Evolutionary conservation across 257 asterid species (phyloP), one percentile per base, ranked within the genome.

Genomic region (Fraxinus quadrangulata): DNA sequence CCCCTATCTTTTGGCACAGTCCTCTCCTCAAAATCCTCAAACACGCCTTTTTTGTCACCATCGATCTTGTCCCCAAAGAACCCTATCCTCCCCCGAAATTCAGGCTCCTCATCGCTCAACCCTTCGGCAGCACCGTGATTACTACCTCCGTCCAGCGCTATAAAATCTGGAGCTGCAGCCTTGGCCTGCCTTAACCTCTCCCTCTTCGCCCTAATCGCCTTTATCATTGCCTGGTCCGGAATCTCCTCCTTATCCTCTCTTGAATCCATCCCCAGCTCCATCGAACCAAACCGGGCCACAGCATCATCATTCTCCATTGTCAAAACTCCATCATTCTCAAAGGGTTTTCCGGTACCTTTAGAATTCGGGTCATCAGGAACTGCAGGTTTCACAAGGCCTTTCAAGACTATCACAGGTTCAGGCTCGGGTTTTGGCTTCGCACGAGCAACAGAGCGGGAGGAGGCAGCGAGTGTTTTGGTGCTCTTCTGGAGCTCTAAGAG

Each of bases 101-200:
- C 99, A 0, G 99, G 99, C 83, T 96, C 98, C 90, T 96, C 98
- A 4, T 96, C 99, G 31, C 98, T 96, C 89, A 96, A 88, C 13
- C 99, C 99, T 47, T 93, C 98, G 0, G 92, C 94, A 67, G 84
- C 99, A 61, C 99, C 99, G 24, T 96, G 99, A 89, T 96, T 96
- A 79, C 99, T 90, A 65, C 99, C 99, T 70, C 88, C 90, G 83
- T 96, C 99, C 79, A 96, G 80, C 1, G 99, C 87, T 74, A 96
- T 93, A 77, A 75, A 96, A 85, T 96, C 98, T 17, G 87, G 92
- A 1, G 95, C 98, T 0, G 97, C 98, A 33, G 95, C 90, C 80
- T 89, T 81, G 6, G 90, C 93, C 84, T 88, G 91, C 86, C 99
- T 82, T 24, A 92, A 81, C 89, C 96, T 89, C 92, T 93, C 99